Conservation (phyloP, 1,284 basidiomycete genomes). For the Puccinia sorghi region DNA sequence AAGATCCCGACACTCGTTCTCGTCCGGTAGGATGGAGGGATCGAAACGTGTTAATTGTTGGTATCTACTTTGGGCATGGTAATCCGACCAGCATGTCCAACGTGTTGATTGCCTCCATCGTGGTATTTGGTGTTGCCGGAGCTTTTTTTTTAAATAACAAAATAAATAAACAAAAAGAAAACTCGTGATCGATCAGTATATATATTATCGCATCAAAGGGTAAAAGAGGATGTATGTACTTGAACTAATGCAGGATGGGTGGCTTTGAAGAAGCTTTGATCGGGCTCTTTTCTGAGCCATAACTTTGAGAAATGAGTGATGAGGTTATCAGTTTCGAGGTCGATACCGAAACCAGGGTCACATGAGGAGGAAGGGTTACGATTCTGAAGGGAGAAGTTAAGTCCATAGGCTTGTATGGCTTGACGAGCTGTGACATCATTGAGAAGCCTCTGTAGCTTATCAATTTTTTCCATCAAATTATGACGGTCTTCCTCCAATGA, state of each 20-base stretch:
- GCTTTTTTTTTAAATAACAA: conserved; percentile 5
- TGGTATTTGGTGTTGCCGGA: conserved; percentile 21
- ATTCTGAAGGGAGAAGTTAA: conserved; percentile 9
- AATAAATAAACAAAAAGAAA: conserved; percentile 7
- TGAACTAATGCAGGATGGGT: conserved; percentile 36
- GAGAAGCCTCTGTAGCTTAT: conserved; percentile 19
- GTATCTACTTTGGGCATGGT: conserved; percentile 25
- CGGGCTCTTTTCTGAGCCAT: conserved; percentile 44
- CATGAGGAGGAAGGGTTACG: conserved; percentile 20
- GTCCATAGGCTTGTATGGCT: conserved; percentile 13
- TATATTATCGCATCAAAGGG: background rate
- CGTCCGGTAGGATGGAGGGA: conserved; percentile 16
- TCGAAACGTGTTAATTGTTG: conserved; percentile 34
- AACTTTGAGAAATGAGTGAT: conserved; percentile 44
- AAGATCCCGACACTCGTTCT: conserved; percentile 33
- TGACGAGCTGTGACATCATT: conserved; percentile 27
- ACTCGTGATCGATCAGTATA: background rate
- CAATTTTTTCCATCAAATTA: conserved; percentile 15
- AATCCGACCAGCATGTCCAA: conserved; percentile 22
- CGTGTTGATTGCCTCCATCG: conserved; percentile 9
- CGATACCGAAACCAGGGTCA: conserved; percentile 11
- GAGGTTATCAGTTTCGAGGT: conserved; percentile 47
- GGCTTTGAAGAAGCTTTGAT: conserved; percentile 32
- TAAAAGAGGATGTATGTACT: conserved; percentile 16
- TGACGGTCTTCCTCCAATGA: conserved; percentile 14